phyloP scores from a whole-genome alignment of 176 grass and related monocot genomes.

The Ensete ventricosum region DNA sequence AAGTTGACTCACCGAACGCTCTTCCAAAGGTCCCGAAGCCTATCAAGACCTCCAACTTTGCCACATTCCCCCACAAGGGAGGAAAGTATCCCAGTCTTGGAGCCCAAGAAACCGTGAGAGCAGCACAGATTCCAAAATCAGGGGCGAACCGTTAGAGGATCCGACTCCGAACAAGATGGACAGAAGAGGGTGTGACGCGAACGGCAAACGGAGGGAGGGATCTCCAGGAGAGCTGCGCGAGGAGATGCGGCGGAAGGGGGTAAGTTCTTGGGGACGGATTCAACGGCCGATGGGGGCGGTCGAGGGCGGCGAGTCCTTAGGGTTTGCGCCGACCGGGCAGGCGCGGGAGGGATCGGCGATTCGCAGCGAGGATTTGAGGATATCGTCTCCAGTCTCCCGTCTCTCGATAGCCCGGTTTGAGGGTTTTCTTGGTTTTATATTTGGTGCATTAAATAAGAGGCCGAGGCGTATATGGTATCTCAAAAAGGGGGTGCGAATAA shows the following conservation, averaged over 20 bases:
- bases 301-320: not conserved
- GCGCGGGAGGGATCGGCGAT: not conserved
- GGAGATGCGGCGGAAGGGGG: not conserved
- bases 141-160: not conserved
- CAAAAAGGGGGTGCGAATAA: too few species aligned
- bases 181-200: not conserved
- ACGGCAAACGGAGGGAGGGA: not conserved
- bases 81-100: not conserved
- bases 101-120: not conserved
- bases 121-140: not conserved
- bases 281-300: not conserved
- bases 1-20: not conserved
- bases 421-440: not conserved
- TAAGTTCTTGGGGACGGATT: not conserved
- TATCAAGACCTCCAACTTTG: not conserved
- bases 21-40: not conserved
- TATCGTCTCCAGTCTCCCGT: slow-evolving; percentile 1
- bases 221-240: not conserved
- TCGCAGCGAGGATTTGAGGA: not conserved
- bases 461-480: too few species aligned
- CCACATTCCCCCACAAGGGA: slow-evolving; percentile 4
- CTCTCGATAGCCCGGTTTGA: not conserved
- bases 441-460: too few species aligned
- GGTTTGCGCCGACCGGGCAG: not conserved
- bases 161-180: not conserved